These are phyloP conservation scores for Butyriboletus appendiculatus DNA, from an alignment of 1,284 basidiomycete species.

Conservation along the genomic window DNA sequence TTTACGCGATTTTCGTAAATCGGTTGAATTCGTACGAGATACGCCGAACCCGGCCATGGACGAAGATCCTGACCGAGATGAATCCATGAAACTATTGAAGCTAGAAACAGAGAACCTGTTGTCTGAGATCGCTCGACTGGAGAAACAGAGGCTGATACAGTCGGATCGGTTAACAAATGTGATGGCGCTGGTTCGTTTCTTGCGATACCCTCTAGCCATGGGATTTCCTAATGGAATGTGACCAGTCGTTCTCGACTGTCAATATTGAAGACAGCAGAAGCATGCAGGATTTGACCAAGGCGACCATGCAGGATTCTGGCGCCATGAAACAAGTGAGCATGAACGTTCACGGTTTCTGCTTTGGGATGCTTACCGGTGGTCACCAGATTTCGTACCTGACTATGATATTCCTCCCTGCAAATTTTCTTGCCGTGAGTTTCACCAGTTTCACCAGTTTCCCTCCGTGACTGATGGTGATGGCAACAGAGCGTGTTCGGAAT, in stretches of 20 bases:
- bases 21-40: conserved; percentile 47
- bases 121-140: conserved; percentile 47
- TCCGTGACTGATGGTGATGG: neutral
- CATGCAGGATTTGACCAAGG: conserved; percentile 48
- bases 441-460: neutral
- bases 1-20: conserved; percentile 52
- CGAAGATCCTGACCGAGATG: conserved; percentile 17
- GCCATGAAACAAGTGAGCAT: conserved; percentile 48
- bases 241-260: conserved; percentile 50
- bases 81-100: conserved; percentile 34
- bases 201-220: neutral
- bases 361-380: neutral
- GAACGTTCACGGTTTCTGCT: neutral
- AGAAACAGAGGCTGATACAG: conserved; percentile 44
- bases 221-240: conserved; percentile 2
- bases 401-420: conserved; percentile 35
- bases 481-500: conserved; percentile 39
- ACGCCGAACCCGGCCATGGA: conserved; percentile 49
- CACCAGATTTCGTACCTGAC: conserved; percentile 34
- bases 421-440: conserved; percentile 41
- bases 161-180: conserved; percentile 51
- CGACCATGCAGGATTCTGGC: conserved; percentile 46
- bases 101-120: conserved; percentile 46
- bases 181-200: conserved; percentile 43
- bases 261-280: conserved; percentile 49